Base-by-base conservation (phyloP, 2,329 filamentous ascomycete species). In the Talaromyces sp. region DNA sequence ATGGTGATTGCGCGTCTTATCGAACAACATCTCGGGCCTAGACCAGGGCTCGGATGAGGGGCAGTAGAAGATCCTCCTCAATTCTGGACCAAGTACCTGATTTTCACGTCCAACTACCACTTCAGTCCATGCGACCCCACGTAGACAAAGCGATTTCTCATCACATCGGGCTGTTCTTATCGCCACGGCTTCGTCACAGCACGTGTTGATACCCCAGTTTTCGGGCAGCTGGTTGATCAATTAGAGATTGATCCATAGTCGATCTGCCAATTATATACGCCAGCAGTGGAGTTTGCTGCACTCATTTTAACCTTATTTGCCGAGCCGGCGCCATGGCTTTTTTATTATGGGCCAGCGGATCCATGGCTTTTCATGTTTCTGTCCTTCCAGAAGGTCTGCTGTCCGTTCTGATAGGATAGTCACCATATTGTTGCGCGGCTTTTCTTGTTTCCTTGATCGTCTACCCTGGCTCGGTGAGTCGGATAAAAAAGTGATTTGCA, bases 381-480 rank as follows among this genome's bases (percentile, higher is more conserved):
- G 15, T 29, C 13, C 31, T 56, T 49, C 29, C 36, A 58, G 34
- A 43, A 31, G 34, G 2, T 36, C 27, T 56, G 11, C 29, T 7
- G 7, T 15, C 2, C n/a, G 15, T 15, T 22, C n/a, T 56, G 31
- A 56, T 36, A 22, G n/a, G 53, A 15, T 22, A 40, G 38, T 51
- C 29, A 5, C 25, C 1, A 36, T 22, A 22, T 17, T 10, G 11
- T 29, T 54, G 34, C 34, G 47, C 10, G 15, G 31, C 43, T 65
- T 54, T 29, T 53, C 47, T n/a, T 11, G 43, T 59, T 19, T 40
- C 10, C 17, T 36, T 2, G 8, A 27, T n/a, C 1, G 0, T 25
- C n/a, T 49, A 53, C 64, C 64, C 34, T 63, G 64, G 64, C 13
- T 66, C 64, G 43, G 59, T 31, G 29, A 38, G n/a, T 36, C 36